Evolutionary conservation across 371 early-diverging fungal species (phyloP).

Genomic region (Zopfochytrium polystomum): DNA sequence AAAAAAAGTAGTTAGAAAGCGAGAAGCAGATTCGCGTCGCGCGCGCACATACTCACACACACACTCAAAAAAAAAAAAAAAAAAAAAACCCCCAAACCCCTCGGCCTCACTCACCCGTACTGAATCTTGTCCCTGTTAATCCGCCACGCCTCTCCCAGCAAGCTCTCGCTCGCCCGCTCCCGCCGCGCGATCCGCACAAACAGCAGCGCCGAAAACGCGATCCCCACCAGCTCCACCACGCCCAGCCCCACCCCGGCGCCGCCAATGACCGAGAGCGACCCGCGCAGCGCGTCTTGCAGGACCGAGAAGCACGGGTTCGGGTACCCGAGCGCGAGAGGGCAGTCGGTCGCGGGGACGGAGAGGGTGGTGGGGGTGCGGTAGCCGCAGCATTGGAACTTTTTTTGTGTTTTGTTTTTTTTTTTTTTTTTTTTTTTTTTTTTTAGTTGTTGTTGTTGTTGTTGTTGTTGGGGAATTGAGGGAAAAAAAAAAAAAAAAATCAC

Average conservation of each 20-base stretch:
- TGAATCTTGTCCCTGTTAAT: slow-evolving; percentile 52
- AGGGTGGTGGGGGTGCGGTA: slow-evolving; percentile 30
- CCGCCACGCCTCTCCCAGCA: slow-evolving; percentile 54
- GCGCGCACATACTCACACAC: too few species aligned
- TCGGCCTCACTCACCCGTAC: too few species aligned
- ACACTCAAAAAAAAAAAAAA: too few species aligned
- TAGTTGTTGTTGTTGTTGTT: too few species aligned
- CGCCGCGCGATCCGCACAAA: slow-evolving; percentile 47
- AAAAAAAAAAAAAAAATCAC: too few species aligned
- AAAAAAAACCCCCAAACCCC: too few species aligned
- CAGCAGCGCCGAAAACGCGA: slow-evolving; percentile 42
- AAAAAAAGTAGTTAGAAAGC: too few species aligned
- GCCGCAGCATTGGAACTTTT: slow-evolving; percentile 53
- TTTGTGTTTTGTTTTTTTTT: too few species aligned
- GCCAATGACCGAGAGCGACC: slow-evolving; percentile 45
- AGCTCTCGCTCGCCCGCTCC: slow-evolving; percentile 37
- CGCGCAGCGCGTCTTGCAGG: slow-evolving; percentile 25
- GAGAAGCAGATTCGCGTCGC: too few species aligned
- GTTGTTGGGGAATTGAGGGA: slow-evolving; percentile 15
- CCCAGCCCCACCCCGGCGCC: slow-evolving; percentile 50
- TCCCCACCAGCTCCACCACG: slow-evolving; percentile 47
- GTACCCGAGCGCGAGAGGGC: background rate
- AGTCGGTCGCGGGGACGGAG: slow-evolving; percentile 32
- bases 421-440: too few species aligned
- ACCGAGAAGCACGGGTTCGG: slow-evolving; percentile 29